phyloP scores from a whole-genome alignment of 208 protist genomes.

The Borovskyia barvae region DNA sequence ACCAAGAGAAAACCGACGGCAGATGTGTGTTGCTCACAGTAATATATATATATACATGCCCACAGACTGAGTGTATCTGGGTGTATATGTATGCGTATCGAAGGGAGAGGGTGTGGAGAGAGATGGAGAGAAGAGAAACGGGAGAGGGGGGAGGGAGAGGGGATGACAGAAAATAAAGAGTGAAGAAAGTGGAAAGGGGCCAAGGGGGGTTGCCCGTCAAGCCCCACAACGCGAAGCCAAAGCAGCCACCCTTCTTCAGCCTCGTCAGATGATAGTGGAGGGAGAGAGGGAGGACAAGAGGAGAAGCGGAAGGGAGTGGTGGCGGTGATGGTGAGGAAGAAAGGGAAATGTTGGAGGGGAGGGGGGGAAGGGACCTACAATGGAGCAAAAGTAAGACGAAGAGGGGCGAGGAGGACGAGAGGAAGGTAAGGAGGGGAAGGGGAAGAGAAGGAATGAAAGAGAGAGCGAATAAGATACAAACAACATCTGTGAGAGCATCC shows the following conservation, averaged over 20 bases:
- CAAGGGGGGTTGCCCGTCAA: no score
- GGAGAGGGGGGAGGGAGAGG: neutral
- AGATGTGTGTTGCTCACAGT: no score
- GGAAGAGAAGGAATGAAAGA: neutral
- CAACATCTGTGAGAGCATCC: neutral
- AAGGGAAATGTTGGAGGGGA: neutral
- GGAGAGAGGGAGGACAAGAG: neutral
- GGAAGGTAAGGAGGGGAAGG: constrained; percentile 1
- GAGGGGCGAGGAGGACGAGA: neutral
- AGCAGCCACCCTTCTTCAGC: no score
- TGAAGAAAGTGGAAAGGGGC: neutral
- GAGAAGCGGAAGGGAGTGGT: no score
- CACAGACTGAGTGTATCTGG: no score
- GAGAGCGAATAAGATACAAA: neutral
- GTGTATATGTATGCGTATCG: no score
- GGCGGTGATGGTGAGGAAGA: neutral
- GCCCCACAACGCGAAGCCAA: no score
- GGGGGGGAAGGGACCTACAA: neutral
- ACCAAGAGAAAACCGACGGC: no score
- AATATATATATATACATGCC: no score
- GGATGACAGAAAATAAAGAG: constrained; percentile 9
- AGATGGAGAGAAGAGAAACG: neutral
- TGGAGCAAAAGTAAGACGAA: neutral
- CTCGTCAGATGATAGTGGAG: neutral
- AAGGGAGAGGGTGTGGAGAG: neutral